Conservation (phyloP, 371 early-diverging fungal species). For the Apophysomyces ossiformis region DNA sequence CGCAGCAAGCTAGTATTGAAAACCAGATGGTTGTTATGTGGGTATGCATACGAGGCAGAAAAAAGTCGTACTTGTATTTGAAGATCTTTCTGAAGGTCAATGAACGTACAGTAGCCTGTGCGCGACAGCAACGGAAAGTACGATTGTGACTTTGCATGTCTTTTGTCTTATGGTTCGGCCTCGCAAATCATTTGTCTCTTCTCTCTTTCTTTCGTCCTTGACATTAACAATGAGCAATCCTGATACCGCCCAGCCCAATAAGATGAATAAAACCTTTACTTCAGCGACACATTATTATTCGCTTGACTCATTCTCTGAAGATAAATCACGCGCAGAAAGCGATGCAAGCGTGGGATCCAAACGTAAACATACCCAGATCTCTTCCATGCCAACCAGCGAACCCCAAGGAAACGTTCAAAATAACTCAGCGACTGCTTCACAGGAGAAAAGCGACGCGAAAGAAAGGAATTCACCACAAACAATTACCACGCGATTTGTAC, state of each 20-base stretch:
- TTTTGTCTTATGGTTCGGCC: too few relatives aligned
- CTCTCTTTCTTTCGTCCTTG: not conserved
- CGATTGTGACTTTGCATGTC: too few relatives aligned
- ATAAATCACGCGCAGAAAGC: not conserved
- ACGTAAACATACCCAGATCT: slow-evolving; percentile 7
- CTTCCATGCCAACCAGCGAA: slow-evolving; percentile 6
- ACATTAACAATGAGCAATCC: not conserved
- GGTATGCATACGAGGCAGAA: too few relatives aligned
- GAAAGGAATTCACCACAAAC: not conserved
- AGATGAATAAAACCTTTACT: slow-evolving; percentile 1
- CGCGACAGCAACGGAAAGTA: too few relatives aligned
- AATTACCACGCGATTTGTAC: slow-evolving; percentile 7
- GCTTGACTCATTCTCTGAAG: not conserved
- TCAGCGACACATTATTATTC: slow-evolving; percentile 4
- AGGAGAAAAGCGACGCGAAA: not conserved
- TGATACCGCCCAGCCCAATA: not conserved
- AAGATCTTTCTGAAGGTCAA: too few relatives aligned
- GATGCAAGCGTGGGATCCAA: slow-evolving; percentile 2
- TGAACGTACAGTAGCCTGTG: too few relatives aligned
- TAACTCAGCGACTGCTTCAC: not conserved
- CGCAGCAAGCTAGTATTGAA: too few relatives aligned
- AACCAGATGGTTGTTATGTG: too few relatives aligned
- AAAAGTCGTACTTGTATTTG: too few relatives aligned
- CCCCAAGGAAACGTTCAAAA: not conserved
- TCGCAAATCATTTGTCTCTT: not conserved